These are phyloP conservation scores for Suhomyces sp. DNA, from an alignment of 805 yeast species.

Conservation along the genomic window DNA sequence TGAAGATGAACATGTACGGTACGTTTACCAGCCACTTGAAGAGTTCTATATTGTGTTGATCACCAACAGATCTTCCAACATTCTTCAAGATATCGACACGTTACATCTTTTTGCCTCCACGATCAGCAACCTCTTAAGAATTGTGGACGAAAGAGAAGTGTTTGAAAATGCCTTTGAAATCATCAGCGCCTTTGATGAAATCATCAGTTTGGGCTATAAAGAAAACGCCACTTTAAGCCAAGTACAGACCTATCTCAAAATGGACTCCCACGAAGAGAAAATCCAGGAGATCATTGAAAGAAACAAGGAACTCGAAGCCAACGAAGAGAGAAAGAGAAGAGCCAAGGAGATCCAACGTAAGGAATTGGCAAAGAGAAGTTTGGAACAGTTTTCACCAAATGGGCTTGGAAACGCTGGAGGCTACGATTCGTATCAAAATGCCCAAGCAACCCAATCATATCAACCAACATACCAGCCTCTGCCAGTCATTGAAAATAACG, in stretches of 20 bases:
- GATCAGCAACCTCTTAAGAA: constrained; percentile 67
- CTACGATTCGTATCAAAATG: constrained; percentile 13
- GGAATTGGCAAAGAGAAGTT: constrained; percentile 63
- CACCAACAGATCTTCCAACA: constrained; percentile 88
- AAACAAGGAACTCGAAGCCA: constrained; percentile 94
- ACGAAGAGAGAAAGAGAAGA: constrained; percentile 93
- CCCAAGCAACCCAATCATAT: constrained; percentile 18
- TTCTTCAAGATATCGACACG: constrained; percentile 91
- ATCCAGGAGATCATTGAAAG: constrained; percentile 96
- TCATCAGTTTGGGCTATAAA: constrained; percentile 82
- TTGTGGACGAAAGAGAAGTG: constrained; percentile 78
- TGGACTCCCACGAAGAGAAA: constrained; percentile 98
- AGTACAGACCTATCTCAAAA: constrained; percentile 83
- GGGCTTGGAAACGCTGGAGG: constrained; percentile 12
- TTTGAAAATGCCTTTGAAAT: constrained; percentile 84
- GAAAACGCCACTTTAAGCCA: constrained; percentile 82
- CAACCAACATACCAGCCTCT: constrained; percentile 30
- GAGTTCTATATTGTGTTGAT: constrained; percentile 87
- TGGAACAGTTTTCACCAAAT: constrained; percentile 42
- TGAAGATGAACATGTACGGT: constrained; percentile 88
- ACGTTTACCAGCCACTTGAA: constrained; percentile 93
- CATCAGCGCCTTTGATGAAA: constrained; percentile 90
- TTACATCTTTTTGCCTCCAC: constrained; percentile 81
- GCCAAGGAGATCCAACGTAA: constrained; percentile 86
- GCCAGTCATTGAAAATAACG: constrained; percentile 20